Evolutionary conservation across 1,139 yeast genomes (phyloP), one percentile per base, ranked within the genome.

Genomic region (Petasospora rhodanensis): DNA sequence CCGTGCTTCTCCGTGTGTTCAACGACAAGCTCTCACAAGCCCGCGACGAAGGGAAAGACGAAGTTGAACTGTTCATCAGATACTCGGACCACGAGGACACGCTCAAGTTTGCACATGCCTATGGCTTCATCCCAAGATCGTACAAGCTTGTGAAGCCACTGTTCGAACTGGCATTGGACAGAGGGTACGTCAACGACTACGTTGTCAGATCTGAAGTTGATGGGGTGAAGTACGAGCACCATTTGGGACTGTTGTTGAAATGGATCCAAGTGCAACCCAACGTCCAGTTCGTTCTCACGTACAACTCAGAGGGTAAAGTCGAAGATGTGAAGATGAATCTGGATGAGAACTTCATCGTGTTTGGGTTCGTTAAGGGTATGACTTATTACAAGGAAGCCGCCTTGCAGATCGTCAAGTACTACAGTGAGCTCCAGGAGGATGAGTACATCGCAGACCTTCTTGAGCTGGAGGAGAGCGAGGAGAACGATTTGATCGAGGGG

Each of bases 91-190:
- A 53, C 4, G 79, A 72, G 42, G 71, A 70, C 37, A 44, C 73
- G 10, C 61, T 61, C 26, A 56, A 60, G 18, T 73, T 78, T 46
- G 59, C 69, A n/a, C 49, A 61, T 16, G 66, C 69, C 1, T 79
- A 79, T 51, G 86, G 86, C 2, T 79, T 79, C 46, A 55, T 74
- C 7, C 81, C 81, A 2, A 38, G 32, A n/a, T n/a, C n/a, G n/a
- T 34, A 38, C 42, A 52, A 35, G 20, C 45, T 13, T 24, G 40
- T 35, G 5, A 45, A 25, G 11, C 40, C 50, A 2, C 34, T 56
- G 5, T 54, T 47, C 37, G 51, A 45, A 17, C 40, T 52, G 17
- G 44, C 48, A 3, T 36, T 51, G 13, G 58, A 57, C 29, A 46
- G 60, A 31, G 47, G 41, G 2, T 57, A 42, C 29, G 13, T 59